These are phyloP conservation scores for Barnettozyma populi DNA, from an alignment of 805 yeast species.

Conservation along the genomic window DNA sequence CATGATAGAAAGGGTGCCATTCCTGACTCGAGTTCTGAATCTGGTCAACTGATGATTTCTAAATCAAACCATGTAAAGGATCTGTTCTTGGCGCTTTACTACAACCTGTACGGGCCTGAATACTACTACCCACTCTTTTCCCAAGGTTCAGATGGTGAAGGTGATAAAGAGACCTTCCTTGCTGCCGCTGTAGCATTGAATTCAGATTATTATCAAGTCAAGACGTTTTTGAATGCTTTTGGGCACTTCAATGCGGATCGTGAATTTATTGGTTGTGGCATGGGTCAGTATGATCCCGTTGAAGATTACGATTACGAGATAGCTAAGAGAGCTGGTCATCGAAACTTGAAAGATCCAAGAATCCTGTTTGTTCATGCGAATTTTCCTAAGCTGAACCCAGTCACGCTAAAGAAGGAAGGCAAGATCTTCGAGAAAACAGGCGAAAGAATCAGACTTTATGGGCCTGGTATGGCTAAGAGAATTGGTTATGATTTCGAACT, in stretches of 20 bases:
- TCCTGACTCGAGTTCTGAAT: conserved; percentile 58
- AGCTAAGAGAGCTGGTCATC: conserved; percentile 19
- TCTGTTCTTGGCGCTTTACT: conserved; percentile 50
- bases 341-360: conserved; percentile 25
- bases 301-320: conserved; percentile 38
- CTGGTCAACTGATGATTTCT: conserved; percentile 58
- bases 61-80: conserved; percentile 50
- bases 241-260: conserved; percentile 41
- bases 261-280: conserved; percentile 50
- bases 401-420: conserved; percentile 40
- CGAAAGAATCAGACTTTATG: conserved; percentile 51
- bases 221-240: conserved; percentile 48
- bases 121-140: conserved; percentile 52
- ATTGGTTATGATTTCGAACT: conserved; percentile 55
- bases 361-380: conserved; percentile 59
- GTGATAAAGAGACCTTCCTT: conserved; percentile 57
- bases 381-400: conserved; percentile 62
- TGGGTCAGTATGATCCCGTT: conserved; percentile 58
- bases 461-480: conserved; percentile 45
- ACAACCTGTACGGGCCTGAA: conserved; percentile 57
- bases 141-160: conserved; percentile 50
- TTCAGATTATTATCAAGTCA: conserved; percentile 56
- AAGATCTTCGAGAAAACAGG: conserved; percentile 39
- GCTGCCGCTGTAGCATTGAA: conserved; percentile 54
- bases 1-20: conserved; percentile 58